Evolutionary conservation across 2,329 filamentous ascomycete species (phyloP).

Genomic region (Apiospora kogelbergensis): DNA sequence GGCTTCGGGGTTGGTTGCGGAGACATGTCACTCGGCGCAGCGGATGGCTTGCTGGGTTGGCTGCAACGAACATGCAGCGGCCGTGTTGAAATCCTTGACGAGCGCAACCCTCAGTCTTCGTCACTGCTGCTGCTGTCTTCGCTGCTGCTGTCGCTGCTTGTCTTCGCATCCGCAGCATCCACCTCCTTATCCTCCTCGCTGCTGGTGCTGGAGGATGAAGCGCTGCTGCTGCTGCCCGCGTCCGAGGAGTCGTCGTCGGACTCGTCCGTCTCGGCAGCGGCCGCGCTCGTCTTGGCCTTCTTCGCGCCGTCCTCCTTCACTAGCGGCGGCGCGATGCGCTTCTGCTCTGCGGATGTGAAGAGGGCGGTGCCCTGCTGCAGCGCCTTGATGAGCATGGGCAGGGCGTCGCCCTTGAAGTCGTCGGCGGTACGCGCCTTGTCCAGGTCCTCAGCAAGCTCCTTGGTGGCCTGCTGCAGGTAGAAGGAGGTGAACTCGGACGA

Average conservation of each 20-base stretch:
- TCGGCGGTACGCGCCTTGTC: constrained; percentile 66
- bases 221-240: neutral
- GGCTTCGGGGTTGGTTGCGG: neutral
- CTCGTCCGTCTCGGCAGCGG: neutral
- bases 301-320: constrained; percentile 16
- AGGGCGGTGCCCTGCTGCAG: constrained; percentile 66
- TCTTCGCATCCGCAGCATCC: neutral
- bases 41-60: neutral
- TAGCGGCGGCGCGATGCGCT: constrained; percentile 20
- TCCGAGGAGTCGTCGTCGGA: neutral
- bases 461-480: constrained; percentile 68
- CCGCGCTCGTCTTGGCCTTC: constrained; percentile 15
- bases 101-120: constrained; percentile 4
- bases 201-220: neutral
- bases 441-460: constrained; percentile 73
- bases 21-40: neutral
- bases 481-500: constrained; percentile 56
- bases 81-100: neutral
- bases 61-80: neutral
- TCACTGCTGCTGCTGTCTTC: constrained; percentile 5
- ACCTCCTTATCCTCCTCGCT: neutral
- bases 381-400: constrained; percentile 66
- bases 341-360: constrained; percentile 57
- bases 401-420: constrained; percentile 67
- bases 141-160: neutral